Evolutionary conservation across 164 flowering plant genomes (phyloP), one percentile per base, ranked within the genome.

Genomic region (Chimonanthus salicifolius): DNA sequence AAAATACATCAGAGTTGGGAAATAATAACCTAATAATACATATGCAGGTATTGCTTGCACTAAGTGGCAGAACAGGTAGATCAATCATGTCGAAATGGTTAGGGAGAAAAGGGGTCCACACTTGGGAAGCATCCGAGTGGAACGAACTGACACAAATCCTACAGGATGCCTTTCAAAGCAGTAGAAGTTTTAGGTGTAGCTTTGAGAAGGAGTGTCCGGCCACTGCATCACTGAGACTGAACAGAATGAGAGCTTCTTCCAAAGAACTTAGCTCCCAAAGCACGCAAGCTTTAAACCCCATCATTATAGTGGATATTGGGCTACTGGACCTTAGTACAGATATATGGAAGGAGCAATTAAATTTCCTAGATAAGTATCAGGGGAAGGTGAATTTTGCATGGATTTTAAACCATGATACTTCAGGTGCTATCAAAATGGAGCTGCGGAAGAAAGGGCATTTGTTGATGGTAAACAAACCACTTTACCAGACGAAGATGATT

Each of bases 341-440:
- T 68, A 87, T 90, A 78, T 94, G 99, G 97, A 92, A 84, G 82
- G 94, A 89, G 74, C 99, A 94, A 81, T 84, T 94, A 6, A 87
- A 85, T 70, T 91, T 85, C 78, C 89, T 94, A 3, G 86, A 87
- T 72, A 83, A 70, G 65, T 94, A 89, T 81, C 69, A 71, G 21
- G 83, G 82, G 33, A 83, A 83, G 75, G 91, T 83, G 20, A 88
- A 84, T 76, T 94, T 92, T 78, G 97, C 91, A 20, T 94, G 99
- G 99, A 77, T 90, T 76, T 80, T 95, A 49, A 90, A 86, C 82
- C 98, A 95, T 78, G 94, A 95, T 66, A 90, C 94, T 46, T 80
- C 90, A 63, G 88, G 82, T 79, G 78, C 83, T 45, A 74, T 91
- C 67, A 95, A 92, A 79, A 80, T 80, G 80, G 99, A 95, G 83